Evolutionary conservation across 768 basidiomycete genomes (phyloP), one percentile per base, ranked within the genome.

Genomic region (Pisolithus sp.): DNA sequence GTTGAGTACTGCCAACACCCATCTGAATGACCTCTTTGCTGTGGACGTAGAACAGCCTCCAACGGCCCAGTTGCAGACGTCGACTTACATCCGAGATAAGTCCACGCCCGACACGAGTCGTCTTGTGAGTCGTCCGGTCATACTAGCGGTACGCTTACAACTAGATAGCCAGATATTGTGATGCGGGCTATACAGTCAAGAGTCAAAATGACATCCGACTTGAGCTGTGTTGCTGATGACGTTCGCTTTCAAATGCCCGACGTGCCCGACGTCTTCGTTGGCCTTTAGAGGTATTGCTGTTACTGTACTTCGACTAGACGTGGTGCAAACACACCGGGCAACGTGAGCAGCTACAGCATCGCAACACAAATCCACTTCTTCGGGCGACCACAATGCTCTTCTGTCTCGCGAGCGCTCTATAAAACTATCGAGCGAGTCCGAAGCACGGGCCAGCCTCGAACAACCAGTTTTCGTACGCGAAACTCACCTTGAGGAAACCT

Each of bases 111-210:
- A n/a, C 5, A 24, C 5, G 23, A 24, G 23, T 24, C 23, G 23
- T 24, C 23, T 24, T 2, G 23, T 24, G 23, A 24, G 23, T 24
- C 23, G 23, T 24, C 3, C 23, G 23, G 23, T 24, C 2, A n/a
- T n/a, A n/a, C n/a, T n/a, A 24, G 23, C 5, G 23, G 23, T 5
- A 24, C 23, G 5, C 23, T 24, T 24, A 24, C 23, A n/a, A n/a
- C n/a, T 0, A 95, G 95, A 70, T 78, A 94, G 15, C 95, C 95
- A 24, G 88, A 78, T 38, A 98, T 73, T 2, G 93, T 95, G 57
- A 99, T 74, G 39, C 96, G 76, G n/a, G 95, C 92, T 94, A 97
- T 96, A n/a, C n/a, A 39, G 6, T 10, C 26, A 18, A n/a, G 5
- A 24, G 23, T 24, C 23, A 24, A 24, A 18, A 40, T 40, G 39